Base-by-base conservation (phyloP, 805 yeast genomes). In the Cyberlindnera mississippiensis region DNA sequence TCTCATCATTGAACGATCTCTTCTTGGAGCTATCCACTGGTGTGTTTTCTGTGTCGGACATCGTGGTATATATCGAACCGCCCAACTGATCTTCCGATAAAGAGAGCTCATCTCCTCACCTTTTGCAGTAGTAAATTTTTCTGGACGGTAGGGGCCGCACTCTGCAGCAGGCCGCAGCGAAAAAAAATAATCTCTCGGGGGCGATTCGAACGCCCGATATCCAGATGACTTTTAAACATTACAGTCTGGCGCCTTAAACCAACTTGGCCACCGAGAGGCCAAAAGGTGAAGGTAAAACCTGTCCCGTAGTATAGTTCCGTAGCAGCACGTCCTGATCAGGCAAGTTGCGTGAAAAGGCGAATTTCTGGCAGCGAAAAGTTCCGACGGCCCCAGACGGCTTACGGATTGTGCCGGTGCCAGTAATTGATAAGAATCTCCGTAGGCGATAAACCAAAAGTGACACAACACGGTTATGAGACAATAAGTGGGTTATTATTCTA, bases 151-250 rank as follows among this genome's bases (percentile, higher is more conserved):
- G 14, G 28, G 36, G 28, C 36, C 15, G 19, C 13, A 14, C 28
- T 10, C 16, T 4, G 28, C 35, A 17, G 17, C n/a, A 5, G 16
- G 17, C 11, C 12, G 10, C 22, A 33, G 10, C 5, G 9, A n/a
- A 22, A 22, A 48, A 48, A 40, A 47, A 45, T 53, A 40, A 34
- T 67, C 72, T 67, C 72, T 64, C 66, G 72, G 71, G 72, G 69
- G 72, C 65, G 72, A 67, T 60, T 67, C 72, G 72, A 67, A 67
- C 72, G 65, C 72, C 69, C 72, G 72, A 67, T 67, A 60, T 67
- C 68, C 65, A 67, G 72, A 67, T 67, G 48, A 52, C 71, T 53
- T 46, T 53, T 16, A 16, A 40, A 37, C 55, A 57, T 66, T 65
- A 64, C 69, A 65, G 69, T 66, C 69, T 66, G 61, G 63, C 68